phyloP scores from a whole-genome alignment of 352 stramenopile species.

The Phytopythium ostracodes region DNA sequence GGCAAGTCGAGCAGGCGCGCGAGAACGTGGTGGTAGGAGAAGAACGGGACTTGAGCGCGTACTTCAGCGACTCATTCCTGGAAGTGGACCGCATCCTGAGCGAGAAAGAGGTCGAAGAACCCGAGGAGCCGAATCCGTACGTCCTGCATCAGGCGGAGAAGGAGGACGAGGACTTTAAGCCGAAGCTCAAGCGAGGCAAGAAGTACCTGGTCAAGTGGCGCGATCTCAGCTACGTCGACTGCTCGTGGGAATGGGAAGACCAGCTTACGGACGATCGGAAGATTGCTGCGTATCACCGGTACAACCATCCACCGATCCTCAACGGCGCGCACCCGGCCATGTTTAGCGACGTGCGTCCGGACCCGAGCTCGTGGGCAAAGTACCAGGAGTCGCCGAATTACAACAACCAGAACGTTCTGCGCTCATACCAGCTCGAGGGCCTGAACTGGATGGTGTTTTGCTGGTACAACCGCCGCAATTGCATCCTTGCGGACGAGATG shows the following conservation, averaged over 20 bases:
- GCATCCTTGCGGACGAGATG: constrained; percentile 88
- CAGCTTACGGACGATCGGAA: constrained; percentile 88
- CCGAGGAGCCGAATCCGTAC: constrained; percentile 69
- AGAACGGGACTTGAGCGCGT: constrained; percentile 75
- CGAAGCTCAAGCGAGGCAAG: constrained; percentile 73
- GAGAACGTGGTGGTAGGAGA: constrained; percentile 71
- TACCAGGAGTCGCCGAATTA: constrained; percentile 87
- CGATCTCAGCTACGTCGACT: constrained; percentile 88
- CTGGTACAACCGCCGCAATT: constrained; percentile 96
- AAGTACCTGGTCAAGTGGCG: constrained; percentile 92
- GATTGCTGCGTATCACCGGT: constrained; percentile 82
- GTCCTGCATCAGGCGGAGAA: constrained; percentile 28
- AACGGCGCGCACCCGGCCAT: constrained; percentile 80
- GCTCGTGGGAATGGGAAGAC: constrained; percentile 89
- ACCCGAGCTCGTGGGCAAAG: constrained; percentile 83
- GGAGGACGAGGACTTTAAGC: constrained; percentile 34
- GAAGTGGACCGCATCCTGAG: constrained; percentile 83
- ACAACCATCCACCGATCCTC: constrained; percentile 83
- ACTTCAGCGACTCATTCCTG: constrained; percentile 81
- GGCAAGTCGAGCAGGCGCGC: constrained; percentile 66
- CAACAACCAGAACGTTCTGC: constrained; percentile 93
- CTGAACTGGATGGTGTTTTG: constrained; percentile 98
- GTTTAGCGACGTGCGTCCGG: constrained; percentile 74
- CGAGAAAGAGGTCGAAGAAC: constrained; percentile 75
- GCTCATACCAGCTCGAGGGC: constrained; percentile 98